Conservation (phyloP, 164 flowering plant genomes). For the Tetracentron sinense region DNA sequence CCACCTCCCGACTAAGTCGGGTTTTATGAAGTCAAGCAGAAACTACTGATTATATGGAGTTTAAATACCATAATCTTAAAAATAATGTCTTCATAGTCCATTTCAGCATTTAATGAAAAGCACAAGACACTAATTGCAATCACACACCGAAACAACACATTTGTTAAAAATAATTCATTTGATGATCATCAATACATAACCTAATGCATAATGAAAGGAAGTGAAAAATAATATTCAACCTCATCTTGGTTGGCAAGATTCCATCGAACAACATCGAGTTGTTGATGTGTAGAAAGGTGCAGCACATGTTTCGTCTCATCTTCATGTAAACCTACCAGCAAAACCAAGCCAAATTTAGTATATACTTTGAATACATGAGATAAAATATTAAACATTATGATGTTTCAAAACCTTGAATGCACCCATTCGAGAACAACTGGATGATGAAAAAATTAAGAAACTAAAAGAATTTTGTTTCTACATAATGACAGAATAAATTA, state of each 20-base stretch:
- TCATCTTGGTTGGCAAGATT: constrained; percentile 77
- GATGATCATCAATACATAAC: neutral
- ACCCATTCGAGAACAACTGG: too few species aligned
- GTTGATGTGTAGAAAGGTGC: constrained; percentile 41
- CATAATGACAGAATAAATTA: neutral
- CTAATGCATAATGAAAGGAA: neutral
- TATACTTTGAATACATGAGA: neutral
- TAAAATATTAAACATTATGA: neutral
- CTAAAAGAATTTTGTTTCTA: neutral
- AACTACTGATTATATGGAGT: too few species aligned
- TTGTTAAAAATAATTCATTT: constrained; percentile 1
- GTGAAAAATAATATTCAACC: constrained; percentile 35
- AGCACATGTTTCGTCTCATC: constrained; percentile 65
- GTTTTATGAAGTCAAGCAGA: too few species aligned
- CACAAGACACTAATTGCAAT: neutral
- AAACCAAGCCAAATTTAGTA: neutral
- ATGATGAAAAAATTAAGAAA: too few species aligned
- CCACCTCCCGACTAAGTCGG: too few species aligned
- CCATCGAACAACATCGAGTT: constrained; percentile 77
- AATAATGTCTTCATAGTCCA: too few species aligned
- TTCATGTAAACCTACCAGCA: constrained; percentile 36
- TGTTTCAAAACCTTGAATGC: too few species aligned
- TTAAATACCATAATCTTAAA: too few species aligned
- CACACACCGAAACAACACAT: neutral
- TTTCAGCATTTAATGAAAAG: too few species aligned